Conservation (phyloP, 352 stramenopile species). For the Pythium utonaiense region DNA sequence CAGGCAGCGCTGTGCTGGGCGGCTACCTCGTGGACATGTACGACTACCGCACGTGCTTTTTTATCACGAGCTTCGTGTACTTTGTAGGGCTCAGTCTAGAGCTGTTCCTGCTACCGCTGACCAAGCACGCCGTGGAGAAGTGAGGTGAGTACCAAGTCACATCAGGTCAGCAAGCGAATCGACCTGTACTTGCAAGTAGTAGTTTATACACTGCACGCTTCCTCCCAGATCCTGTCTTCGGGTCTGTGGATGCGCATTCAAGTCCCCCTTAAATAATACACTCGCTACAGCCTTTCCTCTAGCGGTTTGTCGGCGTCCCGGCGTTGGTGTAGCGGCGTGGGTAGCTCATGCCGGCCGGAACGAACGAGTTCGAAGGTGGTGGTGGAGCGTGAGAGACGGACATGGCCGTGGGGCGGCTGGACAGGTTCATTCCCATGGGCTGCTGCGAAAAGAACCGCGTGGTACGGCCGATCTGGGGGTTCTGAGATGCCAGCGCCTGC, state of each 20-base stretch:
- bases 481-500: slow-evolving; percentile 38
- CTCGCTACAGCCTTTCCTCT: background rate
- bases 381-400: background rate
- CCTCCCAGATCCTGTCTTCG: background rate
- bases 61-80: slow-evolving; percentile 78
- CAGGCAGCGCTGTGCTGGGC: slow-evolving; percentile 70
- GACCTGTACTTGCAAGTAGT: too few relatives aligned
- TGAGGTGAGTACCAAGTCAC: too few relatives aligned
- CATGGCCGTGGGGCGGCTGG: background rate
- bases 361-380: background rate
- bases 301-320: background rate
- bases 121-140: slow-evolving; percentile 52
- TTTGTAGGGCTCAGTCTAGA: slow-evolving; percentile 53
- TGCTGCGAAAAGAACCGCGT: slow-evolving; percentile 18
- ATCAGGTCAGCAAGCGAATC: too few relatives aligned
- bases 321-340: background rate
- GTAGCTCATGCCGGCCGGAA: background rate
- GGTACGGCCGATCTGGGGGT: slow-evolving; percentile 9
- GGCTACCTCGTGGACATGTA: slow-evolving; percentile 77
- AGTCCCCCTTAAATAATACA: slow-evolving; percentile 4
- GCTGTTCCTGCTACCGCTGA: slow-evolving; percentile 64
- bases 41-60: slow-evolving; percentile 76
- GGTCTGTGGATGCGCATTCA: background rate
- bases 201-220: too few relatives aligned
- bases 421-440: background rate